Percentiles rank a stretch among this genome's conserved stretches.
These are phyloP conservation scores for Blastocystis sp. DNA, from an alignment of 352 stramenopile species.

Conservation along the genomic window DNA sequence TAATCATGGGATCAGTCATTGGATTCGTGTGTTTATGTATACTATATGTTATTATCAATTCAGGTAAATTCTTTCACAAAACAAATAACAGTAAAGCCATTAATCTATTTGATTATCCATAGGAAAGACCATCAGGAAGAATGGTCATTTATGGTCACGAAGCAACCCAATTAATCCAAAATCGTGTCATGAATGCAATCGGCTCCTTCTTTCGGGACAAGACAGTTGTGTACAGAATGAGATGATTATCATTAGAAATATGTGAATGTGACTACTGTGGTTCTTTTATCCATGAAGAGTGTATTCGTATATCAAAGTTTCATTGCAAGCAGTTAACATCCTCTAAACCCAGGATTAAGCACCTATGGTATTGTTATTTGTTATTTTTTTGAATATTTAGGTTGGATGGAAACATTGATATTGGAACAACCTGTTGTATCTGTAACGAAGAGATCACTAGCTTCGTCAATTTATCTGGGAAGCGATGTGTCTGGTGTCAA, in stretches of 20 bases:
- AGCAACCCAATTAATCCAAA: conserved; percentile 37
- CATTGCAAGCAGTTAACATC: conserved; percentile 67
- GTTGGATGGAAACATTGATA: conserved; percentile 67
- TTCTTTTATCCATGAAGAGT: conserved; percentile 57
- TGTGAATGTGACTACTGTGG: conserved; percentile 67
- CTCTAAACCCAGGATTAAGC: conserved; percentile 37
- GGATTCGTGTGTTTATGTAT: background rate
- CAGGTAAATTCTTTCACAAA: background rate
- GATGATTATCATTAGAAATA: conserved; percentile 29
- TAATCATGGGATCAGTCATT: background rate
- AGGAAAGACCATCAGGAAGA: conserved; percentile 25
- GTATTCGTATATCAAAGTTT: conserved; percentile 50
- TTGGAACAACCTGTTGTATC: conserved; percentile 61
- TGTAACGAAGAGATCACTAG: conserved; percentile 67
- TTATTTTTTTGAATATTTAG: background rate
- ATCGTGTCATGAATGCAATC: conserved; percentile 62
- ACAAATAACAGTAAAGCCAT: background rate
- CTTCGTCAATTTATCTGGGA: conserved; percentile 56
- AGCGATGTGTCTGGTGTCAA: conserved; percentile 65
- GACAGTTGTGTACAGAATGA: background rate
- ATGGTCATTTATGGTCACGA: conserved; percentile 54
- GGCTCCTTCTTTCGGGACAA: conserved; percentile 20
- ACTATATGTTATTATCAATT: background rate
- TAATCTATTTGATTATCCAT: background rate
- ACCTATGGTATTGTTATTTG: conserved; percentile 40